Percentiles rank a stretch among this genome's conserved stretches.
Conservation (phyloP, 1,284 basidiomycete species). For the Marasmius sp. region DNA sequence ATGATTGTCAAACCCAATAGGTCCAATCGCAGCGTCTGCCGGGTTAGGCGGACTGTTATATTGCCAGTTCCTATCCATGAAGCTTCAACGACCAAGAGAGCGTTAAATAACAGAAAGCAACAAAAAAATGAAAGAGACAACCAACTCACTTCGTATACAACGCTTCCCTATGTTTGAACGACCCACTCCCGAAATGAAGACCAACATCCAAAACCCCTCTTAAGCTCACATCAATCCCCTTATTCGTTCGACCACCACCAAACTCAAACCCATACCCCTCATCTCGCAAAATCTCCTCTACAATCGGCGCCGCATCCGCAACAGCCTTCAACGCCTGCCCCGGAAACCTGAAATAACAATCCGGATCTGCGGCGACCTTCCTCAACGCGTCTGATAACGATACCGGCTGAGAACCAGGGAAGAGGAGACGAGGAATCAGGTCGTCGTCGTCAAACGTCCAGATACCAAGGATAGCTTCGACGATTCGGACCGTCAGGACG, state of each 20-base stretch:
- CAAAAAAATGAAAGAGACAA: too few relatives aligned
- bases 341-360: conserved; percentile 29
- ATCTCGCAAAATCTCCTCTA: conserved; percentile 40
- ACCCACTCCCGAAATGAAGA: conserved; percentile 13
- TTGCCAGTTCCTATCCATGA: conserved; percentile 81
- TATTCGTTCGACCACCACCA: too few relatives aligned
- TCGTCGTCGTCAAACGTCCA: not conserved
- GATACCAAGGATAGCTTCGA: conserved; percentile 64
- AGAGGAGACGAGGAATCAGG: not conserved
- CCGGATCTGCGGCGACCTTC: not conserved
- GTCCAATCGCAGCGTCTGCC: conserved; percentile 62
- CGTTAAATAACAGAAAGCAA: not conserved
- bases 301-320: conserved; percentile 47
- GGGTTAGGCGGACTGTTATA: conserved; percentile 66
- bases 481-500: conserved; percentile 61
- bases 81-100: conserved; percentile 38
- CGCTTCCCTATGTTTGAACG: conserved; percentile 23
- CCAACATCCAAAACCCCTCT: conserved; percentile 17
- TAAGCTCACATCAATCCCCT: too few relatives aligned
- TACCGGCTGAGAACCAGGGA: not conserved
- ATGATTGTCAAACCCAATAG: conserved; percentile 75
- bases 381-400: not conserved
- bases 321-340: conserved; percentile 46
- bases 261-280: conserved; percentile 14
- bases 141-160: conserved; percentile 50